phyloP scores from a whole-genome alignment of 345 rosid species.

The Gossypium mustelinum region DNA sequence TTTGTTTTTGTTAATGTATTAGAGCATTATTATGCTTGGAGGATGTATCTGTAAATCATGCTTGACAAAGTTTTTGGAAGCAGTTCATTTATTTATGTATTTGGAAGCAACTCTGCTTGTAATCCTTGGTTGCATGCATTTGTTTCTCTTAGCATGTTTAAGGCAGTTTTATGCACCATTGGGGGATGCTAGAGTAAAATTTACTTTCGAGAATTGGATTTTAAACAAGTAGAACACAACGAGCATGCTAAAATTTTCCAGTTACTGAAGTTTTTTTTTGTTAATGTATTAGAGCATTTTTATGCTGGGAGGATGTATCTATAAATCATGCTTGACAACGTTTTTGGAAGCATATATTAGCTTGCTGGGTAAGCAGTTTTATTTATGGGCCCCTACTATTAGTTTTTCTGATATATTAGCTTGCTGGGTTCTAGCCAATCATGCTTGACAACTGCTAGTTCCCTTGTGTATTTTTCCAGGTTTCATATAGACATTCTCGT shows the following conservation, averaged over 20 bases:
- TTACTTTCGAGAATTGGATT: background rate
- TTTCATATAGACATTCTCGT: background rate
- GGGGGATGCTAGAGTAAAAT: background rate
- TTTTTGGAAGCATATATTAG: background rate
- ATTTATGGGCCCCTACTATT: background rate
- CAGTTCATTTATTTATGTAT: background rate
- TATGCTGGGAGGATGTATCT: background rate
- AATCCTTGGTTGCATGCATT: background rate
- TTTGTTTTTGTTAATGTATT: background rate
- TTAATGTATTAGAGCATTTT: background rate
- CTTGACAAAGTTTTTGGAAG: background rate
- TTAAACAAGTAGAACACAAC: background rate
- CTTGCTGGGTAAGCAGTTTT: background rate
- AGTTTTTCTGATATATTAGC: background rate
- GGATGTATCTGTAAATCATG: background rate
- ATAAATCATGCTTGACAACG: background rate
- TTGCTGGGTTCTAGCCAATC: no score
- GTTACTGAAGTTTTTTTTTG: background rate
- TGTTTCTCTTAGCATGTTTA: background rate
- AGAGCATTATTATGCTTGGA: background rate
- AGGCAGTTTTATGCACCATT: background rate
- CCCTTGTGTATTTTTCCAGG: background rate
- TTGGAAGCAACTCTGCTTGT: no score
- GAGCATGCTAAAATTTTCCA: background rate
- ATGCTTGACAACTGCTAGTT: background rate